These are phyloP conservation scores for Avena eriantha DNA, from an alignment of 176 grass and related monocot species.

Conservation along the genomic window DNA sequence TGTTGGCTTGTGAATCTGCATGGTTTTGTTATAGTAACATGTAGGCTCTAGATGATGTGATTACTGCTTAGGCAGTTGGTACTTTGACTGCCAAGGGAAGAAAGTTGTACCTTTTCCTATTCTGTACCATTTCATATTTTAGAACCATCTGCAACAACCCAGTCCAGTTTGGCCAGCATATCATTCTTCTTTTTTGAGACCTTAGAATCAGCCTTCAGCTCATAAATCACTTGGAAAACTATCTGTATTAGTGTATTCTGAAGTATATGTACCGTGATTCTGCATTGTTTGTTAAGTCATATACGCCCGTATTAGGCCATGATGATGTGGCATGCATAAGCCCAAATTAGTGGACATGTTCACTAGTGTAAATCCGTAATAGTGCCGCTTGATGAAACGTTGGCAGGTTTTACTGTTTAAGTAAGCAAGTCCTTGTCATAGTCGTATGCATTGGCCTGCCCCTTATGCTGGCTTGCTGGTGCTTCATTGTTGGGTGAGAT, in stretches of 20 bases:
- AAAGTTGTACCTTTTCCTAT: neutral
- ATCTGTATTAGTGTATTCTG: neutral
- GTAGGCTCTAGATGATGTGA: neutral
- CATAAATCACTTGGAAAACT: slow-evolving; percentile 4
- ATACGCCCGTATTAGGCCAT: neutral
- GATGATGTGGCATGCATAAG: neutral
- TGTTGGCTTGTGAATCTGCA: neutral
- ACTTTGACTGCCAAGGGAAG: neutral
- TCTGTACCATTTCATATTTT: neutral
- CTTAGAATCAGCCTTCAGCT: neutral
- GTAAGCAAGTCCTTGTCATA: neutral
- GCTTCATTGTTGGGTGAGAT: neutral
- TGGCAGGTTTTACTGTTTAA: neutral
- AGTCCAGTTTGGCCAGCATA: neutral
- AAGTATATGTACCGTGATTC: neutral
- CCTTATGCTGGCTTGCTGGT: neutral
- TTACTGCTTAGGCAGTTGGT: slow-evolving; percentile 17
- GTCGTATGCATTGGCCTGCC: neutral
- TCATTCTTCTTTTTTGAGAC: neutral
- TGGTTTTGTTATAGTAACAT: neutral
- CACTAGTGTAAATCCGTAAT: neutral
- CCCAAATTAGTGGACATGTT: neutral
- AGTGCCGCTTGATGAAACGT: neutral
- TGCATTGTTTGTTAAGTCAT: neutral
- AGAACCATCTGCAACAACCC: neutral